Conservation (phyloP, 1,139 yeast species). For the Sugiyamaella japonica region DNA sequence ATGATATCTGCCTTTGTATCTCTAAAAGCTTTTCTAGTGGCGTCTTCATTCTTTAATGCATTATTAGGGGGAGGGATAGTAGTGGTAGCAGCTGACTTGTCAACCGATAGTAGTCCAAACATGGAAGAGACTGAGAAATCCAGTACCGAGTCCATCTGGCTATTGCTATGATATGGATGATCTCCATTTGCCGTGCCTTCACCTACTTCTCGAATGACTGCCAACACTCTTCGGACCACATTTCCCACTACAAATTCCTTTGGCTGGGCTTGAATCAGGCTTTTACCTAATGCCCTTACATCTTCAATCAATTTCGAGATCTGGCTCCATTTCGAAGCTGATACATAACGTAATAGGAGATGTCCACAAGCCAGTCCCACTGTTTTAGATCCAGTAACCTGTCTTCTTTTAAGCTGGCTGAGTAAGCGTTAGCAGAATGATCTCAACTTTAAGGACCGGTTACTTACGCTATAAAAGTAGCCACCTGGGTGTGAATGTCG, state of each 20-base stretch:
- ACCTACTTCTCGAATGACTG: conserved; percentile 83
- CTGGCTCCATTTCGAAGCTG: conserved; percentile 85
- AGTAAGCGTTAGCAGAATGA: background rate
- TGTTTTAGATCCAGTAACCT: conserved; percentile 66
- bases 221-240: conserved; percentile 84
- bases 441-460: background rate
- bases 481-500: conserved; percentile 27
- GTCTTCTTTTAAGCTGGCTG: conserved; percentile 61
- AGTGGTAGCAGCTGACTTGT: conserved; percentile 28
- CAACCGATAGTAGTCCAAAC: conserved; percentile 80
- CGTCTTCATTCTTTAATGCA: conserved; percentile 22
- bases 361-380: conserved; percentile 89
- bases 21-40: conserved; percentile 25
- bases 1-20: conserved; percentile 76
- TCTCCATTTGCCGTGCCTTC: conserved; percentile 49
- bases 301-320: conserved; percentile 69
- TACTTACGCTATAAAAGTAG: conserved; percentile 29
- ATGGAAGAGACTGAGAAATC: conserved; percentile 41
- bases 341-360: conserved; percentile 80
- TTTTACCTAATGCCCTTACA: conserved; percentile 52
- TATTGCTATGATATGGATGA: conserved; percentile 3
- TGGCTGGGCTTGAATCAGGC: conserved; percentile 46
- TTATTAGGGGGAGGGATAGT: background rate
- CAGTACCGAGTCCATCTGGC: conserved; percentile 12
- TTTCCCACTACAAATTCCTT: conserved; percentile 84